Evolutionary conservation across 169 alveolate genomes (phyloP).

Genomic region (Plasmodium knowlesi): DNA sequence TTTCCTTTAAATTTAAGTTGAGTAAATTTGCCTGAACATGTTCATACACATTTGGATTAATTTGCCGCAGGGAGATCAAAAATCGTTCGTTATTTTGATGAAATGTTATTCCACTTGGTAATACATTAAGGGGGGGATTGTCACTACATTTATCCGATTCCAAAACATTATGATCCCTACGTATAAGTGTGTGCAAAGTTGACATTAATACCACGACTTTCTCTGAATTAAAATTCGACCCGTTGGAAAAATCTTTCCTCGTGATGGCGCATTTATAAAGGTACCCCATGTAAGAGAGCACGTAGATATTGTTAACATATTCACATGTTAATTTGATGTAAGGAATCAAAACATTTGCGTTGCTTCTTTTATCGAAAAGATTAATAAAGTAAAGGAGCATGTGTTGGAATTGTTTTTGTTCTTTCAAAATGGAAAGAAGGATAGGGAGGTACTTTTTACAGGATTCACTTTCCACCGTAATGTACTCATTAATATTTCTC

Average conservation of each 20-base stretch:
- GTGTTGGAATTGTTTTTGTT: neutral
- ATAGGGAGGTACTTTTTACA: neutral
- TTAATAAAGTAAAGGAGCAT: constrained; percentile 20
- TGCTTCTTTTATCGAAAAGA: neutral
- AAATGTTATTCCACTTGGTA: neutral
- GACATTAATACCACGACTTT: constrained; percentile 7
- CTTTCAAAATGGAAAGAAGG: neutral
- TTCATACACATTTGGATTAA: constrained; percentile 46
- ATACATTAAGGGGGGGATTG: neutral
- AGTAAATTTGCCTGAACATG: constrained; percentile 13
- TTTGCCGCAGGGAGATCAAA: neutral
- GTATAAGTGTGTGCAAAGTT: neutral
- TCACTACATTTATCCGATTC: neutral
- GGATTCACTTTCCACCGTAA: neutral
- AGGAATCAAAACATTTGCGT: neutral
- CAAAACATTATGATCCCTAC: neutral
- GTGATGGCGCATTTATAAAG: neutral
- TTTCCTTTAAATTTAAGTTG: constrained; percentile 7
- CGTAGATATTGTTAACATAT: constrained; percentile 34
- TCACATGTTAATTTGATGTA: constrained; percentile 13
- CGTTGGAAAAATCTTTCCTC: neutral
- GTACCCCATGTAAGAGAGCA: constrained; percentile 28
- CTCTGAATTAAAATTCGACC: neutral
- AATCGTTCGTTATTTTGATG: constrained; percentile 15
- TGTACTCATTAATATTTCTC: neutral